Percentiles rank a stretch among this genome's conserved stretches.
These are phyloP conservation scores for Kuraishia molischiana DNA, from an alignment of 805 yeast genomes.

Conservation along the genomic window DNA sequence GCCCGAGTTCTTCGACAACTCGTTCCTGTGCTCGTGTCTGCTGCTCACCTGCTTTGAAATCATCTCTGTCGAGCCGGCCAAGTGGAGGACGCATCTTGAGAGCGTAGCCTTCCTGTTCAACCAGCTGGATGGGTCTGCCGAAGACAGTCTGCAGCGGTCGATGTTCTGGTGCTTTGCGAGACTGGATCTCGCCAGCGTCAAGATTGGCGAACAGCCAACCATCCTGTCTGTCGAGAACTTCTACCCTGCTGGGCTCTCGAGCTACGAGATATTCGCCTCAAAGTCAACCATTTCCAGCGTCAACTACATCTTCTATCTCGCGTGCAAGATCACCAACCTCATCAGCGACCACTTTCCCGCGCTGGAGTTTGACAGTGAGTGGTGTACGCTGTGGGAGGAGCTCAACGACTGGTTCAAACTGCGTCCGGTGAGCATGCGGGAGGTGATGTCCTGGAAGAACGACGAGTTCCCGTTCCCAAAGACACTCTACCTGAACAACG, in stretches of 20 bases:
- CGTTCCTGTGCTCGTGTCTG: conserved; percentile 19
- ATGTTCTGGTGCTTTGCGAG: conserved; percentile 35
- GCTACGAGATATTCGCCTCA: conserved; percentile 26
- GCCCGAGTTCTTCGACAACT: background rate
- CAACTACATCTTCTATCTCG: conserved; percentile 18
- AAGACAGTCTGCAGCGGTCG: conserved; percentile 23
- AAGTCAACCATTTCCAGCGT: background rate
- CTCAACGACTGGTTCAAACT: conserved; percentile 26
- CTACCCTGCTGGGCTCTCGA: conserved; percentile 6
- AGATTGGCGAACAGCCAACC: conserved; percentile 26
- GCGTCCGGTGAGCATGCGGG: conserved; percentile 24
- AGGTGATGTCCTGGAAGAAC: conserved; percentile 16
- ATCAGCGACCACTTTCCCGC: conserved; percentile 15
- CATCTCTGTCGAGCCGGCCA: conserved; percentile 26
- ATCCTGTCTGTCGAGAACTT: conserved; percentile 20
- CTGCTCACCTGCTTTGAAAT: conserved; percentile 31
- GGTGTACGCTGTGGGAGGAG: conserved; percentile 30
- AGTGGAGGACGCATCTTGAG: conserved; percentile 28
- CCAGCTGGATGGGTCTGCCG: conserved; percentile 26
- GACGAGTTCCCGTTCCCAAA: conserved; percentile 25
- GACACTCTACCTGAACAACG: conserved; percentile 23
- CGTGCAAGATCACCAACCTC: conserved; percentile 25
- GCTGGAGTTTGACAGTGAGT: conserved; percentile 22
- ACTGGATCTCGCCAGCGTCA: conserved; percentile 27
- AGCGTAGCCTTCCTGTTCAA: conserved; percentile 28